phyloP scores from a whole-genome alignment of 73 alveolate genomes.

The Uronychia binucleata region DNA sequence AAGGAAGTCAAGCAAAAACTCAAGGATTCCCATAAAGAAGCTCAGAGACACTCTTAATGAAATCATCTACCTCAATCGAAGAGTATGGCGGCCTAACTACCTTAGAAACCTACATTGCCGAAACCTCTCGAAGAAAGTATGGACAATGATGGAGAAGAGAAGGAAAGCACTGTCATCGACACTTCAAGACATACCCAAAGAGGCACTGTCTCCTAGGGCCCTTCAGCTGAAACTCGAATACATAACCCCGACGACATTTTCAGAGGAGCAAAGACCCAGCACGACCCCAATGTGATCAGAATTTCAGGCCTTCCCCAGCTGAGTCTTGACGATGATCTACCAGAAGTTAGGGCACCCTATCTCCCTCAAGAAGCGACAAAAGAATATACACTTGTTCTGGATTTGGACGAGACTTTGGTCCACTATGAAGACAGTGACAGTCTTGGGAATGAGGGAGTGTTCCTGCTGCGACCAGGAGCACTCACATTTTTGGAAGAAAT shows the following conservation, averaged over 20 bases:
- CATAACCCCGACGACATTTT: background rate
- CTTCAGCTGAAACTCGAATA: background rate
- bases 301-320: constrained; percentile 10
- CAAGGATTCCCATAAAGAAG: no score
- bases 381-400: constrained; percentile 72
- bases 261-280: background rate
- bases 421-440: constrained; percentile 62
- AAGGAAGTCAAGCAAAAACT: background rate
- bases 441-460: constrained; percentile 51
- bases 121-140: background rate
- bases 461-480: constrained; percentile 67
- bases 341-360: constrained; percentile 67
- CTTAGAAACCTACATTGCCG: background rate
- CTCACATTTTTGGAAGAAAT: constrained; percentile 41
- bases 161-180: no score
- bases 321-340: constrained; percentile 80
- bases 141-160: background rate
- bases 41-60: background rate
- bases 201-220: no score
- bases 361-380: constrained; percentile 53
- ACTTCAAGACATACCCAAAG: no score
- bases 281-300: background rate
- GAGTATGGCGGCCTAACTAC: no score
- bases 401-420: constrained; percentile 83
- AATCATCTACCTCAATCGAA: background rate